A percentile compares a stretch with the other conserved stretches of the same genome.
Evolutionary conservation across 352 stramenopile genomes (phyloP).

Genomic region (Pythium grandisporangium): DNA sequence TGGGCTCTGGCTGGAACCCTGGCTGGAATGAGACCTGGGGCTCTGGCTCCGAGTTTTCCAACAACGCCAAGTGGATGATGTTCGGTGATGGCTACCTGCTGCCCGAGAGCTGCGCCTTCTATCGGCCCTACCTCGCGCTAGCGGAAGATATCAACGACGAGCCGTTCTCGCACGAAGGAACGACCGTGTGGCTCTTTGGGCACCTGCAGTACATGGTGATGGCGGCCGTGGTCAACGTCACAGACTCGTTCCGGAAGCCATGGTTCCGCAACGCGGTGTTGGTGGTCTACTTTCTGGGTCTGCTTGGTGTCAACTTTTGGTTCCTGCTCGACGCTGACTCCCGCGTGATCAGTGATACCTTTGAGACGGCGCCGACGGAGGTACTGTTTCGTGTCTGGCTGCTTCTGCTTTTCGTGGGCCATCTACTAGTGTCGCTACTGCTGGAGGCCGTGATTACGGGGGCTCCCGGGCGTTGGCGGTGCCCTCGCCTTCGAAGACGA

Average conservation of each 20-base stretch:
- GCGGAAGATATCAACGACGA: slow-evolving; percentile 23
- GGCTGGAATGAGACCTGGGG: slow-evolving; percentile 17
- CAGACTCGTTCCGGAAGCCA: slow-evolving; percentile 34
- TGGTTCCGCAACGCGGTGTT: slow-evolving; percentile 39
- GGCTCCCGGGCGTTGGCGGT: no score
- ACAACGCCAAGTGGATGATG: slow-evolving; percentile 2
- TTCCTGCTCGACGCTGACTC: slow-evolving; percentile 40
- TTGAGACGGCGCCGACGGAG: slow-evolving; percentile 34
- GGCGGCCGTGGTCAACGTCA: slow-evolving; percentile 41
- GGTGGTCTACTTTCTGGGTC: slow-evolving; percentile 13
- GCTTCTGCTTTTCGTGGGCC: slow-evolving; percentile 26
- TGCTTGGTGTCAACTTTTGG: slow-evolving; percentile 32
- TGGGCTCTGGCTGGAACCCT: no score
- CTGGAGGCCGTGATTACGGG: slow-evolving; percentile 11
- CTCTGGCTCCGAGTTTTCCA: slow-evolving; percentile 8
- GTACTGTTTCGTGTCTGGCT: slow-evolving; percentile 26
- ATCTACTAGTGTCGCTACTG: slow-evolving; percentile 12
- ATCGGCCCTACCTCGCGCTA: slow-evolving; percentile 16
- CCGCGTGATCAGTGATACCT: slow-evolving; percentile 19
- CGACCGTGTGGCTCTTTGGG: slow-evolving; percentile 42
- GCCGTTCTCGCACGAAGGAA: slow-evolving; percentile 38
- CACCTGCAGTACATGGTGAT: slow-evolving; percentile 45
- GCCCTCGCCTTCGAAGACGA: no score
- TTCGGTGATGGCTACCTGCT: background rate
- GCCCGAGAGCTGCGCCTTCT: slow-evolving; percentile 16